Percentiles rank a stretch among this genome's conserved stretches.
Conservation (phyloP, 202 grass and related monocot species). For the Elaeis oleifera region DNA sequence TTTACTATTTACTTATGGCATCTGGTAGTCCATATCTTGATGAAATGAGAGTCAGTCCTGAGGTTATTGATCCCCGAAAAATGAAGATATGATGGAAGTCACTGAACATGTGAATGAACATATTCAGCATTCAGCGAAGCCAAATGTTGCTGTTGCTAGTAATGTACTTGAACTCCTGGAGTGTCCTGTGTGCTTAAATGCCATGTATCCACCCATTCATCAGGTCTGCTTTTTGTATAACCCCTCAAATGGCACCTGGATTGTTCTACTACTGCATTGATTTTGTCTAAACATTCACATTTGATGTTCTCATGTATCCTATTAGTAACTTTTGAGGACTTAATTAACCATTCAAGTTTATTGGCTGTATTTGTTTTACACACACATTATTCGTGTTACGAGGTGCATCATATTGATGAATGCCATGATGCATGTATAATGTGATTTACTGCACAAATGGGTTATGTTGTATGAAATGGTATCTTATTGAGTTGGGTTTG, state of each 20-base stretch:
- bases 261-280: too few species aligned
- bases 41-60: slow-evolving; percentile 40
- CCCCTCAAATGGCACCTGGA: not conserved
- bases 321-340: too few species aligned
- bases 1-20: slow-evolving; percentile 40
- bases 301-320: too few species aligned
- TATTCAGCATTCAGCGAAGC: slow-evolving; percentile 58
- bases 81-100: slow-evolving; percentile 64
- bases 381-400: too few species aligned
- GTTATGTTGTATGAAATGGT: too few species aligned
- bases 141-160: slow-evolving; percentile 60
- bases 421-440: too few species aligned
- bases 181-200: slow-evolving; percentile 86
- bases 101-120: slow-evolving; percentile 62
- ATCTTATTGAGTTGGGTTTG: too few species aligned
- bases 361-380: too few species aligned
- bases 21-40: slow-evolving; percentile 52
- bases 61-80: slow-evolving; percentile 70
- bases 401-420: too few species aligned
- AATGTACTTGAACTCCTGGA: slow-evolving; percentile 87
- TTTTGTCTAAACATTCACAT: too few species aligned
- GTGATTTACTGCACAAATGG: too few species aligned
- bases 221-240: slow-evolving; percentile 42
- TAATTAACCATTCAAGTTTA: too few species aligned
- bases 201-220: slow-evolving; percentile 99